Evolutionary conservation across 352 stramenopile species (phyloP), one percentile per base, ranked within the genome.

Genomic region (Aphanomyces stellatus): DNA sequence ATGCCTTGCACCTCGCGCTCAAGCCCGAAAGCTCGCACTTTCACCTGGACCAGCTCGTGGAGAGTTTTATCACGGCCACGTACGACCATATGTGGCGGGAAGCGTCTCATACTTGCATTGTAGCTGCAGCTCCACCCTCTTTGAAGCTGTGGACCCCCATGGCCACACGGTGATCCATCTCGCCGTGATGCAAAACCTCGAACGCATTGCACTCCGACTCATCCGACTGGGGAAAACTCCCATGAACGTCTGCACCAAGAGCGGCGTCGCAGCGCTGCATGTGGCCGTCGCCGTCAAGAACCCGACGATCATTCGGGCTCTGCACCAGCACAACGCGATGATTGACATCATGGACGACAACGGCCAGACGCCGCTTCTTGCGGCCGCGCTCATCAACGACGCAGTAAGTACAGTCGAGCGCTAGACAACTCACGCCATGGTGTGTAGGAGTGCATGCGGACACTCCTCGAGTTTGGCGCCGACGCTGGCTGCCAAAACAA

Each of bases 401-500:
- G 51, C 46, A 24, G 60, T 67, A 67, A 17, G 25, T 15, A 13
- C 10, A 17, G n/a, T 15, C 10, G 6, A 35, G 7, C 7, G 25
- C 11, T 64, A 4, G 30, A 59, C 4, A 59, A n/a, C n/a, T n/a
- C n/a, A n/a, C n/a, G n/a, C 15, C 74, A 77, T 19, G 78, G 73
- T 0, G 71, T 80, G n/a, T 61, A 88, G 13, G 70, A 78, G 17
- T 70, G 87, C 4, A 77, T 87, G 3, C 74, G 73, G 0, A 42
- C 81, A 2, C 71, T 91, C 0, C 59, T 91, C 10, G 57, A 70
- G 4, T 71, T 69, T 11, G 78, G 77, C 0, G 78, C 82, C 2
- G 88, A 90, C 40, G 73, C 80, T 0, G 74, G 75, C 2, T 81
- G 88, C 37, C 82, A 88, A 49, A 91, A 88, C 68, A 82, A 82